Conservation (phyloP, 441 rosid species). For the Flueggea neowawraea region DNA sequence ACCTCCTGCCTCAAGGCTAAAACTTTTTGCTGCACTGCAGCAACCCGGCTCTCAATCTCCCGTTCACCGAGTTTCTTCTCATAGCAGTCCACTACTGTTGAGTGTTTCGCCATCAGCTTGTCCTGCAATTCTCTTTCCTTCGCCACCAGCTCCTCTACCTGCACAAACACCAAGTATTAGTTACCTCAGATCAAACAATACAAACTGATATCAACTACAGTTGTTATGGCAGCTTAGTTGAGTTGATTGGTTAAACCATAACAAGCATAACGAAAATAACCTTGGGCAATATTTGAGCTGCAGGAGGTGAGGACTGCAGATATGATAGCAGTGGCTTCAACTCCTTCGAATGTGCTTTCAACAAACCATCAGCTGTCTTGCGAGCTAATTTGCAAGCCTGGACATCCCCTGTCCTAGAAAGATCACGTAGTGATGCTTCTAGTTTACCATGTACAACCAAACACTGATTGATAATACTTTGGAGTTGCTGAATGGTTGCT, state of each 20-base stretch:
- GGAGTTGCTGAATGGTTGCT: slow-evolving; percentile 67
- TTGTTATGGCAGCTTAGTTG: not conserved
- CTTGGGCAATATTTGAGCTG: slow-evolving; percentile 77
- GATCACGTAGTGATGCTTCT: slow-evolving; percentile 84
- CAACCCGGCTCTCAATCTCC: slow-evolving; percentile 77
- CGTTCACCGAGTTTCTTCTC: slow-evolving; percentile 66
- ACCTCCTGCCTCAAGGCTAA: slow-evolving; percentile 70
- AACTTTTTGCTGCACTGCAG: slow-evolving; percentile 67
- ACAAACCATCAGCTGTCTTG: slow-evolving; percentile 62
- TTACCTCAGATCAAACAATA: not conserved
- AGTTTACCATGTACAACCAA: slow-evolving; percentile 71
- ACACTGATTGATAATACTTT: slow-evolving; percentile 56
- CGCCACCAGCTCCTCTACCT: slow-evolving; percentile 82
- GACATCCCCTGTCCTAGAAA: slow-evolving; percentile 88
- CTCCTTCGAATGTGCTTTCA: slow-evolving; percentile 83
- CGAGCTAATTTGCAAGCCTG: slow-evolving; percentile 93
- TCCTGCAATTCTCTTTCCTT: slow-evolving; percentile 92
- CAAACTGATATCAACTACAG: no score
- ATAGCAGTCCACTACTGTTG: slow-evolving; percentile 66
- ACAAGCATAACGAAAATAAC: slow-evolving; percentile 20
- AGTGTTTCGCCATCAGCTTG: slow-evolving; percentile 73
- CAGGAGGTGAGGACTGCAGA: slow-evolving; percentile 72
- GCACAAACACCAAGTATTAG: slow-evolving; percentile 3
- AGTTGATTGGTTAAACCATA: not conserved
- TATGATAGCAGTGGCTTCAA: slow-evolving; percentile 50